phyloP scores from a whole-genome alignment of 106 monocot genomes.

The Agapanthus africanus region DNA sequence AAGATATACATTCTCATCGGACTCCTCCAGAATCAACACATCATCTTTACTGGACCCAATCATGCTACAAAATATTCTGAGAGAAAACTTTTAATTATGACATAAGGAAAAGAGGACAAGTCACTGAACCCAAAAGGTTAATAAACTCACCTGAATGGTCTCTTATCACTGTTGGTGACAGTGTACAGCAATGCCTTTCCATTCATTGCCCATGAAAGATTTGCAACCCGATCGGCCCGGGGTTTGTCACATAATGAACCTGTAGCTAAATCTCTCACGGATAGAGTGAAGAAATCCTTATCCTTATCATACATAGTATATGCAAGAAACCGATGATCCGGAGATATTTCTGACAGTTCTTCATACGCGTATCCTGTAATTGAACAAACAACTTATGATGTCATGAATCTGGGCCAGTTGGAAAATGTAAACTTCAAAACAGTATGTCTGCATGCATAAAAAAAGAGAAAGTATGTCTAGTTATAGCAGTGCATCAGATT shows the following conservation, averaged over 20 bases:
- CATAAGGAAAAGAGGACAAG: conserved; percentile 9
- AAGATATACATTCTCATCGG: conserved; percentile 66
- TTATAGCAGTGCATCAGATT: background rate
- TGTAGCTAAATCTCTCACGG: conserved; percentile 65
- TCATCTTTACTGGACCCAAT: conserved; percentile 74
- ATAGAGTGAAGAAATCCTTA: conserved; percentile 71
- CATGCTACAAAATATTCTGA: conserved; percentile 91
- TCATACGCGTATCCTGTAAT: conserved; percentile 76
- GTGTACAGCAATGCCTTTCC: conserved; percentile 81
- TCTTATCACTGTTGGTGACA: conserved; percentile 59
- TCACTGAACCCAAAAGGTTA: background rate
- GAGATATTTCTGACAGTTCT: conserved; percentile 90
- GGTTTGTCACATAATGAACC: conserved; percentile 58
- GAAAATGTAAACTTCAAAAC: background rate
- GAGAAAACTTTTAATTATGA: conserved; percentile 22
- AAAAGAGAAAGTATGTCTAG: background rate
- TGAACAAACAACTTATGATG: background rate
- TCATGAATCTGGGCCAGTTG: background rate
- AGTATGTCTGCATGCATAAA: background rate
- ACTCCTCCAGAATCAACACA: conserved; percentile 80
- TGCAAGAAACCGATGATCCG: conserved; percentile 85
- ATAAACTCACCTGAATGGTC: conserved; percentile 65
- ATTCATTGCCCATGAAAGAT: conserved; percentile 79
- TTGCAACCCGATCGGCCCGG: conserved; percentile 61
- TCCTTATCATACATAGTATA: conserved; percentile 98